These are phyloP conservation scores for Suhomyces anneliseae DNA, from an alignment of 1,139 yeast genomes.

Conservation along the genomic window DNA sequence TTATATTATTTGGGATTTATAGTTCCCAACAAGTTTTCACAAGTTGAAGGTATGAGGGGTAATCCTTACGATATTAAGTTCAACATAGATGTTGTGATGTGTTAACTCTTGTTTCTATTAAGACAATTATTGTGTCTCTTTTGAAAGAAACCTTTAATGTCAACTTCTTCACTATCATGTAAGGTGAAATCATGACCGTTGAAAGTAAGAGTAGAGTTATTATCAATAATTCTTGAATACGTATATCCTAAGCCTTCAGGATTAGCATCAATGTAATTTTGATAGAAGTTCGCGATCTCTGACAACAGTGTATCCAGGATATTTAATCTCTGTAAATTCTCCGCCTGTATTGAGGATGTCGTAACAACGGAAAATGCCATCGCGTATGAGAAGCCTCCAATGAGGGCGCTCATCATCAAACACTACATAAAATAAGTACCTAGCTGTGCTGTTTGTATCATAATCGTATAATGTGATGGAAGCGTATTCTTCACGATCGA, in stretches of 20 bases:
- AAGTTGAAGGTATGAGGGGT: too few relatives aligned
- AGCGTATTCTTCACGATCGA: slow-evolving; percentile 6
- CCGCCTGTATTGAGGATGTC: slow-evolving; percentile 7
- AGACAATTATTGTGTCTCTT: too few relatives aligned
- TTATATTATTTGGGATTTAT: too few relatives aligned
- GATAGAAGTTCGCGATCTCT: slow-evolving; percentile 5
- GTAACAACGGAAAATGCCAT: slow-evolving; percentile 8
- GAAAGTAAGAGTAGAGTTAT: too few relatives aligned
- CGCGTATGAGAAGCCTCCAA: slow-evolving; percentile 6
- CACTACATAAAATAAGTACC: slow-evolving; percentile 3
- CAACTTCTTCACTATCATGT: too few relatives aligned
- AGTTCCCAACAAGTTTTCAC: too few relatives aligned
- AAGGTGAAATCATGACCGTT: too few relatives aligned
- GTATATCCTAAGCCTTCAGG: background rate
- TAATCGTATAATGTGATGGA: slow-evolving; percentile 5
- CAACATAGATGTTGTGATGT: too few relatives aligned
- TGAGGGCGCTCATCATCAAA: slow-evolving; percentile 8
- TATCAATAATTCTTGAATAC: background rate
- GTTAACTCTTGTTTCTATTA: too few relatives aligned
- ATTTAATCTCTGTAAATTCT: slow-evolving; percentile 6
- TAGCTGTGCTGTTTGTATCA: slow-evolving; percentile 3
- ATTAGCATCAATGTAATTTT: slow-evolving; percentile 5
- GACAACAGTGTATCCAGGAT: slow-evolving; percentile 6
- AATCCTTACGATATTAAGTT: too few relatives aligned
- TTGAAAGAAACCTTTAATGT: too few relatives aligned